phyloP scores from a whole-genome alignment of 768 basidiomycete genomes.

The Boletus bicolor region DNA sequence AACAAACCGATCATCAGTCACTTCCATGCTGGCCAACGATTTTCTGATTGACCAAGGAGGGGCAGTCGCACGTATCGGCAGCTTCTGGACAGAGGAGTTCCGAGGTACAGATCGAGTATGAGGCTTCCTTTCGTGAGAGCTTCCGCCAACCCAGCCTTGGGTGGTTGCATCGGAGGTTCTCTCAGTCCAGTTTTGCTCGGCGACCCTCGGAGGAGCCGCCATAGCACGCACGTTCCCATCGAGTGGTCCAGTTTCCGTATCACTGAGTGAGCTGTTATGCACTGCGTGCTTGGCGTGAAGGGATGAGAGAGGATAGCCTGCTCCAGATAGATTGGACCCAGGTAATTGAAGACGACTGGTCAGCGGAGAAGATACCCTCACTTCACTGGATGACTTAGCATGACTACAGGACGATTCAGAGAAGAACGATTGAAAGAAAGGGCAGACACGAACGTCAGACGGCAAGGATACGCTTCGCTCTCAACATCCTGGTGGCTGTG shows the following conservation, averaged over 20 bases:
- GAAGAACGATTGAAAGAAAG: background rate
- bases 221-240: background rate
- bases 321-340: background rate
- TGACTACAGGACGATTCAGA: slow-evolving; percentile 12
- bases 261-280: background rate
- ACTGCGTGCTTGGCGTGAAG: background rate
- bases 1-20: slow-evolving; percentile 11
- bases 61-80: background rate
- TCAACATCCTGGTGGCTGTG: slow-evolving; percentile 1
- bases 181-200: background rate
- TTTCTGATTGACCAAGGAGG: background rate
- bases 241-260: background rate
- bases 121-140: slow-evolving; percentile 12
- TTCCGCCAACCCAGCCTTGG: background rate
- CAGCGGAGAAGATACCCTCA: slow-evolving; percentile 15
- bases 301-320: background rate
- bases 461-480: background rate
- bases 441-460: slow-evolving; percentile 9
- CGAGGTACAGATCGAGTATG: slow-evolving; percentile 1
- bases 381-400: background rate
- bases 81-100: background rate
- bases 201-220: background rate
- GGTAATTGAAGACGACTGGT: slow-evolving; percentile 1
- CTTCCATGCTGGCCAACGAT: background rate
- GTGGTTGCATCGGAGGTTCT: background rate